phyloP scores from a whole-genome alignment of 208 protist genomes.

The Willaertia magna region DNA sequence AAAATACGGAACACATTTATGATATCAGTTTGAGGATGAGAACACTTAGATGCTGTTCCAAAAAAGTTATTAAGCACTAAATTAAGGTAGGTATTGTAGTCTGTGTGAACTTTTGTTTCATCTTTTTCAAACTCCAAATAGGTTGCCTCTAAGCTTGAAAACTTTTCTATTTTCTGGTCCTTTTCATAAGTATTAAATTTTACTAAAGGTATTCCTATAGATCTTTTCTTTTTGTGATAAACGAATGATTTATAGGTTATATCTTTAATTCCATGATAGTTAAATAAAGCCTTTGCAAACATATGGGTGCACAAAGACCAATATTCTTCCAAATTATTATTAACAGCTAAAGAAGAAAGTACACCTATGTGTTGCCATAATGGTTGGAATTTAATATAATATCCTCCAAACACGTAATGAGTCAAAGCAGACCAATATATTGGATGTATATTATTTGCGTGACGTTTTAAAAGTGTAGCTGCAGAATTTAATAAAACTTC shows the following conservation, averaged over 20 bases:
- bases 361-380: background rate
- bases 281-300: background rate
- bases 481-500: background rate
- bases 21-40: background rate
- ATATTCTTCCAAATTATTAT: background rate
- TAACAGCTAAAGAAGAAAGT: background rate
- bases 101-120: background rate
- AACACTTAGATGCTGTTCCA: background rate
- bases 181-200: background rate
- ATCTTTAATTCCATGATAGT: background rate
- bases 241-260: background rate
- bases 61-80: background rate
- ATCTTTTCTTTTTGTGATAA: background rate
- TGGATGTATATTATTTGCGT: background rate
- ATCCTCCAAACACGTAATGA: background rate
- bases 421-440: background rate
- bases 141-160: background rate
- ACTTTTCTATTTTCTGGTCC: background rate
- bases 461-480: background rate
- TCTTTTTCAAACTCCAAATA: background rate
- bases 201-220: background rate
- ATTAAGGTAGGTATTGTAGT: background rate
- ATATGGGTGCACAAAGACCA: background rate
- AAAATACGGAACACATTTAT: background rate
- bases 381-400: background rate